These are phyloP conservation scores for Miscanthus sacchariflorus DNA, from an alignment of 202 grass and related monocot genomes.

Conservation along the genomic window DNA sequence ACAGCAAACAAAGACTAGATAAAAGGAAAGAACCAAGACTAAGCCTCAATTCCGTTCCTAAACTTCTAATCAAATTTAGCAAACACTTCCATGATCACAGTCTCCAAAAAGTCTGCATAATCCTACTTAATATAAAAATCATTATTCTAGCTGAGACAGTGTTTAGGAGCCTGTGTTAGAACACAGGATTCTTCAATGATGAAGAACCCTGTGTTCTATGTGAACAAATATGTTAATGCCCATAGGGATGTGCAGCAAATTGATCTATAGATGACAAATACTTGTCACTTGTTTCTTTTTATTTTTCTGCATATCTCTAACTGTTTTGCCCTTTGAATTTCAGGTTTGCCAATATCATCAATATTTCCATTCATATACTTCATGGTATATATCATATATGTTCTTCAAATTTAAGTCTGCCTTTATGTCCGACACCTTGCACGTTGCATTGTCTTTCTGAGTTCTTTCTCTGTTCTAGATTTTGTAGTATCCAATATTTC, in stretches of 20 bases:
- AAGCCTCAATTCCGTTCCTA: too few relatives aligned
- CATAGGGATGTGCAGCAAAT: background rate
- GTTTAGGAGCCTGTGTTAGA: too few relatives aligned
- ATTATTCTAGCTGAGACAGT: too few relatives aligned
- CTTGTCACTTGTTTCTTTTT: background rate
- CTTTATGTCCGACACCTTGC: background rate
- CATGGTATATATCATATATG: constrained; percentile 52
- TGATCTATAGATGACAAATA: background rate
- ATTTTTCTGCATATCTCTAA: background rate
- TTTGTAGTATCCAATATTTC: background rate
- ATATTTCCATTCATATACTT: constrained; percentile 84
- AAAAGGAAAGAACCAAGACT: too few relatives aligned
- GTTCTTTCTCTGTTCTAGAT: background rate
- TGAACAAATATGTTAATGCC: background rate
- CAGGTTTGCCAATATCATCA: constrained; percentile 64
- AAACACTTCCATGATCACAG: too few relatives aligned
- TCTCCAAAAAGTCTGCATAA: too few relatives aligned
- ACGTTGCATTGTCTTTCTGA: background rate
- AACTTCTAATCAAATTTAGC: too few relatives aligned
- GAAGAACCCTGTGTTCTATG: too few relatives aligned
- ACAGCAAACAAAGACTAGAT: too few relatives aligned
- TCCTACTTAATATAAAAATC: too few relatives aligned
- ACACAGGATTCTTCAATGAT: too few relatives aligned
- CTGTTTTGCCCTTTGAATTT: constrained; percentile 16
- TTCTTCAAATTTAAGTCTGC: background rate